A percentile compares a stretch with the other conserved stretches of the same genome.
Conservation (phyloP, 495 filamentous ascomycete genomes). For the Lentithecium fluviatile region DNA sequence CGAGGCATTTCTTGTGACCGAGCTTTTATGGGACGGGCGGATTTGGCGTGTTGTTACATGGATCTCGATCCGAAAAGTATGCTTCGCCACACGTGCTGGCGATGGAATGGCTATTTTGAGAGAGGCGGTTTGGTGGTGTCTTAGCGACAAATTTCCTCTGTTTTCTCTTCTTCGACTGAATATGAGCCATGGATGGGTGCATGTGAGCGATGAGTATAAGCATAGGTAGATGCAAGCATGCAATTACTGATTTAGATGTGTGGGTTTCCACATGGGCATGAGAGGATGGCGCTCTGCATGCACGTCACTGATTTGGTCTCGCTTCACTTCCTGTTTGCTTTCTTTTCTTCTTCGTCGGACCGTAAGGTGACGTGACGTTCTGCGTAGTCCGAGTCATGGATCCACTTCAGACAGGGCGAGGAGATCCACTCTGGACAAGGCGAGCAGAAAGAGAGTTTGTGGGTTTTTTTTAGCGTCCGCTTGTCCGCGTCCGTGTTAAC, state of each 20-base stretch:
- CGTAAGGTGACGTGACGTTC: not conserved
- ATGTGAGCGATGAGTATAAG: not conserved
- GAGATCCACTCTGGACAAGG: no score
- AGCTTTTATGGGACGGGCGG: not conserved
- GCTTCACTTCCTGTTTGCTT: not conserved
- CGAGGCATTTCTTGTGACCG: not conserved
- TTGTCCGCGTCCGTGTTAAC: no score
- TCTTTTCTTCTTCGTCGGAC: not conserved
- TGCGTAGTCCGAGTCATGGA: not conserved
- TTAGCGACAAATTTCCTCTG: not conserved
- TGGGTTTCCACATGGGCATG: not conserved
- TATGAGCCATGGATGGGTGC: not conserved
- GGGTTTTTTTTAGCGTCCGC: no score
- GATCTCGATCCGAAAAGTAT: not conserved
- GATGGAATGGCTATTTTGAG: not conserved
- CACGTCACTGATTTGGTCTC: not conserved
- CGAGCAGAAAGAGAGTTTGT: no score
- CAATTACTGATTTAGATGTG: not conserved
- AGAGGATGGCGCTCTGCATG: no score
- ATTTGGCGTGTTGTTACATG: not conserved
- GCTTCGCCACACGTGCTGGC: not conserved
- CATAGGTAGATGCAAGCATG: conserved; percentile 2
- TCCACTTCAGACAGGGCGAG: no score
- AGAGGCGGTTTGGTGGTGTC: not conserved
- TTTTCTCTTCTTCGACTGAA: not conserved